phyloP scores from a whole-genome alignment of 164 flowering plant species.

The Vitis amurensis region DNA sequence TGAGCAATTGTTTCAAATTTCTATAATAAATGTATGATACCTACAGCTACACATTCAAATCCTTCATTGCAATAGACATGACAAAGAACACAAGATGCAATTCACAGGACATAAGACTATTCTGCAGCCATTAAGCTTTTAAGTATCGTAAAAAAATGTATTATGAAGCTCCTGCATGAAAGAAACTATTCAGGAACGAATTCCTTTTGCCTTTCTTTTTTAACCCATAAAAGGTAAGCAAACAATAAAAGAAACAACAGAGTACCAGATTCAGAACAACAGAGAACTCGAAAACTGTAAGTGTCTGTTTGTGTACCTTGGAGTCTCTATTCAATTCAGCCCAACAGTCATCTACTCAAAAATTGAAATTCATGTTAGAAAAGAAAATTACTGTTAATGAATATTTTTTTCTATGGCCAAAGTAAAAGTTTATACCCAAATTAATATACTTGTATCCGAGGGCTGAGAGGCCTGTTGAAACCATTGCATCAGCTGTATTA shows the following conservation, averaged over 20 bases:
- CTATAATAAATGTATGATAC: not conserved
- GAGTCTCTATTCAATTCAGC: slow-evolving; percentile 8
- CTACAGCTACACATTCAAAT: not conserved
- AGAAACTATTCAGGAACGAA: not conserved
- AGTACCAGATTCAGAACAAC: too few species aligned
- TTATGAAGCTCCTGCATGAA: not conserved
- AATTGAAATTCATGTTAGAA: not conserved
- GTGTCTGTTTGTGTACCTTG: not conserved
- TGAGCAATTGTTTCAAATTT: not conserved
- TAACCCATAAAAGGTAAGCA: not conserved
- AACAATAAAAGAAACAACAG: too few species aligned
- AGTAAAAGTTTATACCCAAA: not conserved
- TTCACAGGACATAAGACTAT: not conserved
- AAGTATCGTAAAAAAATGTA: not conserved
- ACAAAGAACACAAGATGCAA: not conserved
- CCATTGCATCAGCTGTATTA: not conserved
- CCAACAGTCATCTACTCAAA: slow-evolving; percentile 5
- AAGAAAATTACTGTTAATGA: not conserved
- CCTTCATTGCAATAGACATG: not conserved
- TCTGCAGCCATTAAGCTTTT: too few species aligned
- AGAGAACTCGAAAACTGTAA: not conserved
- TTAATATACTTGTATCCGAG: slow-evolving; percentile 5
- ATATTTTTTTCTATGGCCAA: not conserved
- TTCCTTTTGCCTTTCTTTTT: not conserved
- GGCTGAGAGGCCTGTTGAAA: not conserved